Base-by-base conservation (phyloP, 225 moss, liverwort and hornwort genomes). In the Neckera pumila region DNA sequence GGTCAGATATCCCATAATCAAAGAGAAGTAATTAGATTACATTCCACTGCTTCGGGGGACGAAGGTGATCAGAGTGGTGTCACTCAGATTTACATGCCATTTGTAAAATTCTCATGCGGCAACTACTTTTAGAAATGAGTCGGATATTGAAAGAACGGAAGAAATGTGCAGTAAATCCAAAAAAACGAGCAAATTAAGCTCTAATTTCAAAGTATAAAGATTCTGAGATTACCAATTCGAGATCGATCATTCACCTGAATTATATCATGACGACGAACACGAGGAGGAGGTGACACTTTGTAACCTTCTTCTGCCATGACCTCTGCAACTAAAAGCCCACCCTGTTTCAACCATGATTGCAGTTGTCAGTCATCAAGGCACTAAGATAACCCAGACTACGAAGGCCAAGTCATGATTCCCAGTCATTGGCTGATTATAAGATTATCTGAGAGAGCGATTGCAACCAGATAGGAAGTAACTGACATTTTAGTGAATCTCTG, bases 221-320 rank as follows among this genome's bases (percentile, higher is more conserved):
- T 81, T 70, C 15, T 33, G 78, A 86, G 38, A 42, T 65, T 22
- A 79, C 62, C 66, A 61, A 19, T 71, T n/a, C 57, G 40, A 58
- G 19, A 85, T 42, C 49, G 17, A 64, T 59, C 72, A 74, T 60
- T 83, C 86, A 96, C 96, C 95, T 98, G 98, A 85, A 98, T 97
- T 84, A 96, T 96, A 84, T 96, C 98, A 86, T 96, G 90, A 58
- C 98, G 96, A 81, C 93, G 92, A 56, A 94, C 95, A 45, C 96
- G 94, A 80, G 96, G 98, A 86, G 98, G 91, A 78, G 98, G 98
- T 60, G 93, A 96, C 79, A 96, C 96, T 85, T 94, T 87, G 64
- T 94, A 98, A 57, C 96, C 98, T 91, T 96, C 95, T 57, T 92
- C 96, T 89, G 98, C 95, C 98, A 98, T 98, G 74, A 98, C 98